A percentile compares a stretch with the other conserved stretches of the same genome.
phyloP scores from a whole-genome alignment of 106 monocot genomes.

The Cymbidium sinense region DNA sequence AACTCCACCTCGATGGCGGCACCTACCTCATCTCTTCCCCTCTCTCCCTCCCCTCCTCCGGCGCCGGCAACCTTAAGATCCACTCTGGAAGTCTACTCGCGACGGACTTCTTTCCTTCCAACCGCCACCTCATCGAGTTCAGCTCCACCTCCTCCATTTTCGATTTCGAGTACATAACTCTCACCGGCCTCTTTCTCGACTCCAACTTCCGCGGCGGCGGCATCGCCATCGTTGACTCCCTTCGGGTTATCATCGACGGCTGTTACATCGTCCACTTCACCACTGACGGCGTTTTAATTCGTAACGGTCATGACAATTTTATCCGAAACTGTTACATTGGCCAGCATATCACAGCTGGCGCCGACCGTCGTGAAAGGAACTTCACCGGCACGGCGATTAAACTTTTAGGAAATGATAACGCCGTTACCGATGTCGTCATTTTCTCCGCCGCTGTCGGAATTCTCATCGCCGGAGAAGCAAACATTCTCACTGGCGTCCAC shows the following conservation, averaged over 20 bases:
- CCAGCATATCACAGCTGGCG: constrained; percentile 41
- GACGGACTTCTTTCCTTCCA: constrained; percentile 20
- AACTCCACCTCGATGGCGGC: constrained; percentile 34
- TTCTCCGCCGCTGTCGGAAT: constrained; percentile 43
- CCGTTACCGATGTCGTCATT: constrained; percentile 46
- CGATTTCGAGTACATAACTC: constrained; percentile 52
- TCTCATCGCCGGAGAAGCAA: constrained; percentile 42
- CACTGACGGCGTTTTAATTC: constrained; percentile 33
- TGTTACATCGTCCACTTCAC: constrained; percentile 51
- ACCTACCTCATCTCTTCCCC: constrained; percentile 44
- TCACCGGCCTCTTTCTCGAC: constrained; percentile 50
- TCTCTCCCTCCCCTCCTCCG: constrained; percentile 31
- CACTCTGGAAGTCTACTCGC: constrained; percentile 39
- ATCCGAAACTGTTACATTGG: constrained; percentile 34
- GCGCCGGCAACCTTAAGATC: constrained; percentile 41
- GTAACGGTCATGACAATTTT: constrained; percentile 41
- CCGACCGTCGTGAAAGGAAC: constrained; percentile 22
- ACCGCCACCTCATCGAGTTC: constrained; percentile 48
- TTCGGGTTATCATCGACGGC: constrained; percentile 30
- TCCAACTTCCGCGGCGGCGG: constrained; percentile 35
- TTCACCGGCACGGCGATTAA: constrained; percentile 38
- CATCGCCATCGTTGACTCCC: constrained; percentile 27
- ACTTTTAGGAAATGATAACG: constrained; percentile 41
- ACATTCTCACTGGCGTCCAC: constrained; percentile 39
- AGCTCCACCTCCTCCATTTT: not conserved